A percentile compares a stretch with the other conserved stretches of the same genome.
Evolutionary conservation across 176 grass and related monocot species (phyloP).

Genomic region (Secale cereale): DNA sequence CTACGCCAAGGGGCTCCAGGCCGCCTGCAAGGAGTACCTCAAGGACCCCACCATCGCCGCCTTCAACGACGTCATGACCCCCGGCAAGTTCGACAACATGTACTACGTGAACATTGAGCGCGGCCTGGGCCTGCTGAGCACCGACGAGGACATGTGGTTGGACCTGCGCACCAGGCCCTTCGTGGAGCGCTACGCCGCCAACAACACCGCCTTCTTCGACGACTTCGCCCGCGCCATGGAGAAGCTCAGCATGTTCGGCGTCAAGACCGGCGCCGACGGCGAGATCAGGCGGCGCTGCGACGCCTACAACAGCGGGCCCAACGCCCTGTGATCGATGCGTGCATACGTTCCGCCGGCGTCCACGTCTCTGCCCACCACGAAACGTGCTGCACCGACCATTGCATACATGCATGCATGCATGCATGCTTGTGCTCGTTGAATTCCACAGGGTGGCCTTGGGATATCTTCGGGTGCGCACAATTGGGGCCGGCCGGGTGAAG

Average conservation of each 20-base stretch:
- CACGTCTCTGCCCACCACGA: not conserved
- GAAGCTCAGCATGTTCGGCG: conserved; percentile 60
- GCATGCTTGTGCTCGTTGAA: not conserved
- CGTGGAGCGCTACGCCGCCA: conserved; percentile 62
- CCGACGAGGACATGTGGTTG: conserved; percentile 58
- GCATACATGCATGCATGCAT: not conserved
- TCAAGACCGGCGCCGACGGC: conserved; percentile 65
- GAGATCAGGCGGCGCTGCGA: conserved; percentile 82
- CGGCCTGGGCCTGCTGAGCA: conserved; percentile 60
- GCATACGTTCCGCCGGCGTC: not conserved
- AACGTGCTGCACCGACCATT: not conserved
- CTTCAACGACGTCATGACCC: conserved; percentile 83
- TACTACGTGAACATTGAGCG: conserved; percentile 78
- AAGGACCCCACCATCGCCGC: conserved; percentile 50
- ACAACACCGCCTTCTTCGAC: conserved; percentile 63
- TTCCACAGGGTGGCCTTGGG: not conserved
- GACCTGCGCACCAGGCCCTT: conserved; percentile 60
- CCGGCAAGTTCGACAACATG: conserved; percentile 74
- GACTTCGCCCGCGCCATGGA: conserved; percentile 74
- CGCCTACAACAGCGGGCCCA: conserved; percentile 52
- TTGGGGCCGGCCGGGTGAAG: not conserved
- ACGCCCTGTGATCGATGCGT: conserved; percentile 10
- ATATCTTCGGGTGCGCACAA: not conserved
- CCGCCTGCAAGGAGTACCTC: conserved; percentile 36
- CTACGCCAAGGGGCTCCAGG: conserved; percentile 26